These are phyloP conservation scores for Pythium brassicae DNA, from an alignment of 352 stramenopile species.

Conservation along the genomic window DNA sequence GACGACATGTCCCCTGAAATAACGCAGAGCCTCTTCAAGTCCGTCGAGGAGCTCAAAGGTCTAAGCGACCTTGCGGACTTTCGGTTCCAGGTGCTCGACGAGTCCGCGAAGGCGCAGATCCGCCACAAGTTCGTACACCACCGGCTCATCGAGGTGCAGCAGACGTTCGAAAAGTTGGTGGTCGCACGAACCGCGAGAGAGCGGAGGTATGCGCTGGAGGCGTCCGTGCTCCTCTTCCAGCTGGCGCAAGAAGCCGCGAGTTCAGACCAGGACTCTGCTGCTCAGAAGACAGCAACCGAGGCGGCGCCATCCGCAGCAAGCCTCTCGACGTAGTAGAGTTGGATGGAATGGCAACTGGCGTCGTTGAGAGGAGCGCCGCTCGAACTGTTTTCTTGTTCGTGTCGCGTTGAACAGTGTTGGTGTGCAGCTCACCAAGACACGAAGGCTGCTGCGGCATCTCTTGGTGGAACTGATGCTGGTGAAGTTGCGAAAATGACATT, in stretches of 20 bases:
- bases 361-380: too few species aligned
- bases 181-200: conserved; percentile 46
- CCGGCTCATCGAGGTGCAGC: conserved; percentile 59
- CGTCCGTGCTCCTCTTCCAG: conserved; percentile 57
- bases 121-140: conserved; percentile 51
- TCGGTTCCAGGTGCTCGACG: conserved; percentile 46
- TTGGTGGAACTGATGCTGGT: too few species aligned
- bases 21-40: conserved; percentile 36
- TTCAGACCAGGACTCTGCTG: conserved; percentile 5
- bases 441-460: too few species aligned
- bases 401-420: too few species aligned
- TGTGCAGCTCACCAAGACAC: too few species aligned
- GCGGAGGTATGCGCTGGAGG: conserved; percentile 49
- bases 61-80: conserved; percentile 48
- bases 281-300: conserved; percentile 1
- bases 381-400: not conserved
- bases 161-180: conserved; percentile 60
- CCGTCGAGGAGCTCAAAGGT: conserved; percentile 39
- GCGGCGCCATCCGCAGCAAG: conserved; percentile 1
- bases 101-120: conserved; percentile 30
- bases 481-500: too few species aligned
- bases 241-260: conserved; percentile 40
- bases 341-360: not conserved
- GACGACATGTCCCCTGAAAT: conserved; percentile 56
- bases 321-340: not conserved